phyloP scores from a whole-genome alignment of 257 asterid species.

The Salvia splendens region DNA sequence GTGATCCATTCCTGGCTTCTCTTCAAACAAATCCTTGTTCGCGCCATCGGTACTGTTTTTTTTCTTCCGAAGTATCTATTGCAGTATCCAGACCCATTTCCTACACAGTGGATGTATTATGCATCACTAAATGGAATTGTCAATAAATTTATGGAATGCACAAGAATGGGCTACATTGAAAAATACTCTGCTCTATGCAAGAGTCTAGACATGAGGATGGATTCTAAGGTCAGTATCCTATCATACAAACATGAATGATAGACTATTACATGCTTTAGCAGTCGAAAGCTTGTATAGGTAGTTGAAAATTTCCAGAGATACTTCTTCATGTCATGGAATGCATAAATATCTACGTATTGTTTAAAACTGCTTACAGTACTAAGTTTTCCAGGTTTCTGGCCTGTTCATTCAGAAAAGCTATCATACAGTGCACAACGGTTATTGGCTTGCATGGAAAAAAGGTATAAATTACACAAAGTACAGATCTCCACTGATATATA shows the following conservation, averaged over 20 bases:
- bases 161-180: background rate
- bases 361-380: background rate
- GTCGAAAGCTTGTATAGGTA: background rate
- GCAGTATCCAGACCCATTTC: conserved; percentile 45
- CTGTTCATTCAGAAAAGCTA: background rate
- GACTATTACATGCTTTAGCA: conserved; percentile 3
- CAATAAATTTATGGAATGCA: conserved; percentile 12
- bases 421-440: no score
- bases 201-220: background rate
- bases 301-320: background rate
- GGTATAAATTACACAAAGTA: background rate
- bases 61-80: conserved; percentile 29
- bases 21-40: conserved; percentile 33
- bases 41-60: conserved; percentile 26
- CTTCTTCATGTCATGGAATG: no score
- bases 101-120: conserved; percentile 36
- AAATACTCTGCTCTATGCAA: conserved; percentile 4
- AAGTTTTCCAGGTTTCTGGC: background rate
- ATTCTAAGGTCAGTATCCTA: conserved; percentile 22
- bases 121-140: conserved; percentile 15
- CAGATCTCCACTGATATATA: conserved; percentile 8
- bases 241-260: background rate
- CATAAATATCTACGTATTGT: no score
- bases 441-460: background rate
- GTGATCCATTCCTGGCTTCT: conserved; percentile 68